These are phyloP conservation scores for Delonix regia DNA, from an alignment of 306 rosid species.

Conservation along the genomic window DNA sequence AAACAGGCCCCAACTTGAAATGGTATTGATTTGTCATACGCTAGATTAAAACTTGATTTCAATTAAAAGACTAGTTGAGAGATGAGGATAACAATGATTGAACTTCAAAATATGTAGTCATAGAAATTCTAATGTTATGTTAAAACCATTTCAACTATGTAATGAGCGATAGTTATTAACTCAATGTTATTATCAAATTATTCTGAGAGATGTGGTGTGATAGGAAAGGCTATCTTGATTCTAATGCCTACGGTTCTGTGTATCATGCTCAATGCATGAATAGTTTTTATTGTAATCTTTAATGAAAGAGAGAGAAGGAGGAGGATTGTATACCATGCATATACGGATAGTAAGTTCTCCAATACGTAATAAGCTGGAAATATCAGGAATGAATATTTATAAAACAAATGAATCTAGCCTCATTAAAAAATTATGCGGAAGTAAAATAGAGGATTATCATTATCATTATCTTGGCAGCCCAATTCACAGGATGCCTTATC, in stretches of 20 bases:
- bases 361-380: background rate
- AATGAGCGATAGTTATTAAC: background rate
- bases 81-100: too few relatives aligned
- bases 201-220: too few relatives aligned
- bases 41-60: too few relatives aligned
- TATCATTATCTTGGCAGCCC: conserved; percentile 4
- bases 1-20: too few relatives aligned
- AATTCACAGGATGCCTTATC: background rate
- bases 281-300: background rate
- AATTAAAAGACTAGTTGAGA: too few relatives aligned
- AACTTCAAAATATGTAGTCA: too few relatives aligned
- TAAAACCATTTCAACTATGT: too few relatives aligned
- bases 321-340: background rate
- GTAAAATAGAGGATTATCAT: background rate
- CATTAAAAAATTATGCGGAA: background rate
- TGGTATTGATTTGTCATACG: too few relatives aligned
- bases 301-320: background rate
- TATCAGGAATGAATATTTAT: background rate
- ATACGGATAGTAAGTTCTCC: background rate
- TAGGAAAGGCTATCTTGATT: too few relatives aligned
- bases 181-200: background rate
- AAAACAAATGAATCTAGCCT: background rate
- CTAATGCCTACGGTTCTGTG: background rate
- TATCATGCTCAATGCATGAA: background rate
- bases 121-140: too few relatives aligned